Evolutionary conservation across 2,329 filamentous ascomycete genomes (phyloP), one percentile per base, ranked within the genome.

Genomic region (Akanthomyces uredinophilus): DNA sequence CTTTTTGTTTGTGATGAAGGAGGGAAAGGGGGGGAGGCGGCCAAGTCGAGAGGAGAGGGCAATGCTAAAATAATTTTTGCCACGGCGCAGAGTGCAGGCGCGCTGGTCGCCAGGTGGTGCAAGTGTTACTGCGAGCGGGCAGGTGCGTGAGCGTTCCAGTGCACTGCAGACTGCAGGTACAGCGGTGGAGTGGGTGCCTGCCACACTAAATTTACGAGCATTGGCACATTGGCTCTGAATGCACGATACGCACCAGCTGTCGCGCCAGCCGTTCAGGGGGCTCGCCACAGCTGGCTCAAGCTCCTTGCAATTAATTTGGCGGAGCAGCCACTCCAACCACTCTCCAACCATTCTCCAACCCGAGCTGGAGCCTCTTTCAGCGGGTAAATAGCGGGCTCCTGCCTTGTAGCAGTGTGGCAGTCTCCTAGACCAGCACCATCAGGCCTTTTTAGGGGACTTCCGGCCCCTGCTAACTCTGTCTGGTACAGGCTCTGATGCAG

Each of bases 11-110:
- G 77, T 79, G 75, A 76, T 77, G 74, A 67, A 70, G 70, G 70
- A 70, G 51, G 59, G 69, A 68, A 69, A 70, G 68, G 70, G 66
- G 69, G 70, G 68, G 70, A 67, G 63, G 67, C 66, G 65, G 66
- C 64, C 66, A 59, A 60, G 55, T 65, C 57, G 67, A 68, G 67
- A 66, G 67, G 69, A 49, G 32, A 60, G 41, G 52, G 69, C 66
- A 35, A 71, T 71, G 72, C 69, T 76, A 71, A 71, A 77, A 77
- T 77, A 77, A 76, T 73, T 78, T 78, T 77, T 75, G 43, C 49
- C 49, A 56, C 55, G 54, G 52, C 49, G 51, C 60, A 56, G 46
- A 57, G 22, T 46, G 60, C 60, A 62, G 60, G 60, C 47, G 47
- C 44, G 51, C 20, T 27, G 27, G 41, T 46, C 43, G 7, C 13